Evolutionary conservation across 2,329 filamentous ascomycete species (phyloP), one percentile per base, ranked within the genome.

Genomic region (Pestalotiopsis sp.): DNA sequence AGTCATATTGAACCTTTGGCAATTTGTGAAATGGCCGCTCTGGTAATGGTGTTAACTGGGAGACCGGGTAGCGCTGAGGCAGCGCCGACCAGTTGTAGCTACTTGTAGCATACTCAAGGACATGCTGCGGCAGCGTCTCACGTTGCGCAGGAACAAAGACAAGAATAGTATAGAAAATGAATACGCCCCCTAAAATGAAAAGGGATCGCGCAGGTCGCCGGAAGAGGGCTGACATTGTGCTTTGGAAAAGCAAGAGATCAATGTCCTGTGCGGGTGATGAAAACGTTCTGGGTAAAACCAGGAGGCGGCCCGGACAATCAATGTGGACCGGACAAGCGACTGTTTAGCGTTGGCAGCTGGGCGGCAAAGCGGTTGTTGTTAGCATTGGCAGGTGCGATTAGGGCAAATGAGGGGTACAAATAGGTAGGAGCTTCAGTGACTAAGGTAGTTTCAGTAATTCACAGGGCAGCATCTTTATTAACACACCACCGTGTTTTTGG

Each of bases 1-100:
- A 69, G 57, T 69, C 82, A 86, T 89, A 23, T 84, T 69, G 68
- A 41, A 70, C 64, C 49, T 59, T 60, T 39, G 69, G 69, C n/a
- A 70, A 11, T 14, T 25, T 49, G 20, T 49, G 60, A 31, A 55
- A 59, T 14, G 45, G 14, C 5, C 64, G 66, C 3, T 17, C 38
- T 12, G 69, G 69, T 17, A 70, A 49, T 6, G 59, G 64, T 3
- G 69, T 67, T 12, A 70, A 12, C 3, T 49, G 12, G 23, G 55
- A 45, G 60, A 70, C 64, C 4, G 69, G 69, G 41, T 70, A 25
- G 11, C 25, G 13, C 45, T 68, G 63, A 12, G 69, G 64, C 45
- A 67, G 23, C 4, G 64, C 60, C 11, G 69, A 70, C 69, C 69
- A 70, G 64, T 70, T 64, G 36, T 66, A 70, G 41, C 66, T 70